Percentiles rank a stretch among this genome's conserved stretches.
Conservation (phyloP, 768 basidiomycete species). For the Vararia minispora region DNA sequence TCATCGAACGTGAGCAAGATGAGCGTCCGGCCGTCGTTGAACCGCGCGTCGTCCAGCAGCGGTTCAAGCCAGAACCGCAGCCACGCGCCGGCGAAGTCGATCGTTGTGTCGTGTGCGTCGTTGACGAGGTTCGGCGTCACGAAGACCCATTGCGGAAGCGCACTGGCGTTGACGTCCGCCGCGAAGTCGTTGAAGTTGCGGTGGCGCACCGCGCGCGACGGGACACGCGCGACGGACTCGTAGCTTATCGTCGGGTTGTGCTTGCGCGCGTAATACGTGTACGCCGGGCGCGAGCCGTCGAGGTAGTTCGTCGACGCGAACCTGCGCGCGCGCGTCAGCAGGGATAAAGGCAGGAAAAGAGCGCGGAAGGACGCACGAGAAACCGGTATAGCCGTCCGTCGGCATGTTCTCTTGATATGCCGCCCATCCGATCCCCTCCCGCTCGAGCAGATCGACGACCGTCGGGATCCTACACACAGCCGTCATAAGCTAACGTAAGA, state of each 20-base stretch:
- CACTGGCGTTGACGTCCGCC: conserved; percentile 34
- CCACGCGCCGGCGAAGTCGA: conserved; percentile 35
- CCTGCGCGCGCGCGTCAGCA: conserved; percentile 11
- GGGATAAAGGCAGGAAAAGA: background rate
- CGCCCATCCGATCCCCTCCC: conserved; percentile 43
- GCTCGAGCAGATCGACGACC: conserved; percentile 47
- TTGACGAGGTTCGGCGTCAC: conserved; percentile 50
- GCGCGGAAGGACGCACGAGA: too few species aligned
- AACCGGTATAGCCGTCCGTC: conserved; percentile 26
- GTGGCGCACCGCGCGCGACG: conserved; percentile 29
- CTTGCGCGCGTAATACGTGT: conserved; percentile 43
- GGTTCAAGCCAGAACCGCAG: conserved; percentile 37
- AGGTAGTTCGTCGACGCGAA: conserved; percentile 25
- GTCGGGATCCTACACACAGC: conserved; percentile 41
- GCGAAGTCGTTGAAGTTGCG: conserved; percentile 54
- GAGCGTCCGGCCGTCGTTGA: conserved; percentile 42
- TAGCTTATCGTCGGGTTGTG: conserved; percentile 41
- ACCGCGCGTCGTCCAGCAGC: conserved; percentile 33
- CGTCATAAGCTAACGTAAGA: too few species aligned
- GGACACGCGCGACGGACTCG: conserved; percentile 33
- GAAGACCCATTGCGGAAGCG: conserved; percentile 47
- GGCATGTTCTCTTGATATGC: conserved; percentile 51
- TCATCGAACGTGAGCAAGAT: conserved; percentile 55
- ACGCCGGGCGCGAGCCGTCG: conserved; percentile 19
- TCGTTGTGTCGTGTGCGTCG: conserved; percentile 47